These are phyloP conservation scores for Henckelia pumila DNA, from an alignment of 257 asterid species.

Conservation along the genomic window DNA sequence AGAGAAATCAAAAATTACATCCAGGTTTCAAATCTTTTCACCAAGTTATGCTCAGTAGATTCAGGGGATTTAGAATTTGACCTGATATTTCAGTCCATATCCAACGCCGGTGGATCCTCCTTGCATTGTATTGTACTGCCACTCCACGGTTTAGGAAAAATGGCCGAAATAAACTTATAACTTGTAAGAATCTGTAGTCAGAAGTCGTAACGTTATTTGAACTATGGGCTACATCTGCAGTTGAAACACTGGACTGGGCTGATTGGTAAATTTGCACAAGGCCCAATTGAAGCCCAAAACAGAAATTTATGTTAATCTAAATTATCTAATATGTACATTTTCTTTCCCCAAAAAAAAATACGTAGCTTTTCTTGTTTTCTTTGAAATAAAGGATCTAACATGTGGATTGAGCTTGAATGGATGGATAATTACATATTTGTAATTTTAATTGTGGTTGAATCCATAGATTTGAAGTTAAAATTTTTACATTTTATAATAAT, in stretches of 20 bases:
- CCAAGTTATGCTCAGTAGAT: slow-evolving; percentile 6
- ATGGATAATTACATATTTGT: too few species aligned
- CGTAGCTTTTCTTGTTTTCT: too few species aligned
- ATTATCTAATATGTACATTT: too few species aligned
- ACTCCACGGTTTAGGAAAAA: not conserved
- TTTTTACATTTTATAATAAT: too few species aligned
- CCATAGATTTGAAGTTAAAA: too few species aligned
- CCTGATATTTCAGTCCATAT: slow-evolving; percentile 97
- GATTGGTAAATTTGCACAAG: not conserved
- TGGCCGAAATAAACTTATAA: too few species aligned
- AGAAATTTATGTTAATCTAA: not conserved
- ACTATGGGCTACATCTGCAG: not conserved
- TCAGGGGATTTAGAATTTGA: slow-evolving; percentile 20
- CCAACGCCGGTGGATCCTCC: slow-evolving; percentile 87
- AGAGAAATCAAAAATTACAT: slow-evolving; percentile 21
- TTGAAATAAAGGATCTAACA: too few species aligned
- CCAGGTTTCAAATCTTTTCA: slow-evolving; percentile 9
- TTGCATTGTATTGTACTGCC: slow-evolving; percentile 61
- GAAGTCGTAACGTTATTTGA: too few species aligned
- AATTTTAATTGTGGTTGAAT: too few species aligned
- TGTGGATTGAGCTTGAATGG: too few species aligned
- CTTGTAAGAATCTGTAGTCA: too few species aligned
- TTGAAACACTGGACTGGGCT: not conserved
- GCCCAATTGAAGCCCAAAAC: not conserved
- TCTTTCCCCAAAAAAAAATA: too few species aligned